These are phyloP conservation scores for Fusarium stilboides DNA, from an alignment of 2,329 filamentous ascomycete species.

Conservation along the genomic window DNA sequence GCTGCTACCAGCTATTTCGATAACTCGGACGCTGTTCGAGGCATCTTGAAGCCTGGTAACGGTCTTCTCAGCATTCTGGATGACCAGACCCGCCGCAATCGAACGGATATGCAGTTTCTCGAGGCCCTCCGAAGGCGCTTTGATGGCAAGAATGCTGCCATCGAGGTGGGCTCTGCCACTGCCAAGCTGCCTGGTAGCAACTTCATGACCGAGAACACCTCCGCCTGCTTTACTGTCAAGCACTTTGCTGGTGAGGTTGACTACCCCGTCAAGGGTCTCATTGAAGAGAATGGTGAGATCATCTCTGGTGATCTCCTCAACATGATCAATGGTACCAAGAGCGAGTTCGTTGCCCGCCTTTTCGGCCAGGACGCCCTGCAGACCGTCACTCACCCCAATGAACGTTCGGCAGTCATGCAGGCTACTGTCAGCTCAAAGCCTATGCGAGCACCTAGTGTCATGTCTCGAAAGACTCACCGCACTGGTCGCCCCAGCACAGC, in stretches of 20 bases:
- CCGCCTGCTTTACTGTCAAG: constrained; percentile 88
- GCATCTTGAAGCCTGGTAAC: constrained; percentile 91
- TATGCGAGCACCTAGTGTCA: constrained; percentile 91
- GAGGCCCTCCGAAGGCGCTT: constrained; percentile 95
- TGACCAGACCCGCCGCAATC: constrained; percentile 92
- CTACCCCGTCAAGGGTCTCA: constrained; percentile 86
- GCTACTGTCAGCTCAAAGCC: constrained; percentile 97
- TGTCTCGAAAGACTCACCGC: constrained; percentile 79
- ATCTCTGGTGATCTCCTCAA: constrained; percentile 97
- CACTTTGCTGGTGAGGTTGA: constrained; percentile 98
- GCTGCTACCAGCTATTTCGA: constrained; percentile 97
- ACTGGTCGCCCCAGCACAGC: constrained; percentile 53
- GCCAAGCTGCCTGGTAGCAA: constrained; percentile 89
- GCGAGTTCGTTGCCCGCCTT: constrained; percentile 87
- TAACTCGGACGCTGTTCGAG: constrained; percentile 94
- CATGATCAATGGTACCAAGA: constrained; percentile 89
- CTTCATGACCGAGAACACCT: constrained; percentile 85
- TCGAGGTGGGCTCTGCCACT: constrained; percentile 81
- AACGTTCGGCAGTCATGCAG: constrained; percentile 92
- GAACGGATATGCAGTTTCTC: constrained; percentile 89
- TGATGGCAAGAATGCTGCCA: constrained; percentile 93
- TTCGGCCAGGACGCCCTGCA: constrained; percentile 97
- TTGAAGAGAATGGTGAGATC: constrained; percentile 96
- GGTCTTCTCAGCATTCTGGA: constrained; percentile 94
- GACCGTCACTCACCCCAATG: constrained; percentile 92